Base-by-base conservation (phyloP, 148 eudicot genomes). In the Nepenthes gracilis region DNA sequence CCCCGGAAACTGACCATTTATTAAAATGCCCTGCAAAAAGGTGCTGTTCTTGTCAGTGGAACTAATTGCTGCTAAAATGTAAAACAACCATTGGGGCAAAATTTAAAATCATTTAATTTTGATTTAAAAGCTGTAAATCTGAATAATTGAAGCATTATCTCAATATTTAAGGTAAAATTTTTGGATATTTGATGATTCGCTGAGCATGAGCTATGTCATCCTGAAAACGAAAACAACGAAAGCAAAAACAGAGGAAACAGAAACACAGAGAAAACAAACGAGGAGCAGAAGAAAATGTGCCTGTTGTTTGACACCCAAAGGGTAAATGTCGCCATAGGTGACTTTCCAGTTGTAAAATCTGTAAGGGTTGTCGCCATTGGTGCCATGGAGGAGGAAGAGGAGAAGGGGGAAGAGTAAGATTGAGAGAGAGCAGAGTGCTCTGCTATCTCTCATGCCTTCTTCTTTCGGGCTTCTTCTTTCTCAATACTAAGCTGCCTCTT, bases 1-100 rank as follows among this genome's bases (percentile, higher is more conserved):
- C 68, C 99, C 99, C 57, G 99, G 99, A 66, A 94, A 94, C 62
- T 86, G 90, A 75, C 99, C 97, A 77, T 94, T 94, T 59, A 94
- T 94, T 95, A 94, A 71, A 33, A 94, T 94, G 54, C 80, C 99
- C 99, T 94, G 86, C 77, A 58, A 23, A 23, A 23, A 0, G 23
- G 23, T 23, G 23, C 23, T 23, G 23, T 23, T 23, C 23, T 23
- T 23, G 23, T 23, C 23, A 23, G 23, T 23, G 23, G 23, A 23
- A 23, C 23, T 23, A 23, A 23, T 23, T 23, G 23, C 23, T 23
- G 23, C 23, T 23, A 23, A 23, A 23, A 23, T 23, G 23, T 23
- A 23, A 23, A 23, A 23, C 23, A 23, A 23, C 23, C 23, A 23
- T 23, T 23, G 23, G 23, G 0, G 23, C 23, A 23, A 23, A 23